Evolutionary conservation across 257 asterid genomes (phyloP).

Genomic region (Nicotiana undulata): DNA sequence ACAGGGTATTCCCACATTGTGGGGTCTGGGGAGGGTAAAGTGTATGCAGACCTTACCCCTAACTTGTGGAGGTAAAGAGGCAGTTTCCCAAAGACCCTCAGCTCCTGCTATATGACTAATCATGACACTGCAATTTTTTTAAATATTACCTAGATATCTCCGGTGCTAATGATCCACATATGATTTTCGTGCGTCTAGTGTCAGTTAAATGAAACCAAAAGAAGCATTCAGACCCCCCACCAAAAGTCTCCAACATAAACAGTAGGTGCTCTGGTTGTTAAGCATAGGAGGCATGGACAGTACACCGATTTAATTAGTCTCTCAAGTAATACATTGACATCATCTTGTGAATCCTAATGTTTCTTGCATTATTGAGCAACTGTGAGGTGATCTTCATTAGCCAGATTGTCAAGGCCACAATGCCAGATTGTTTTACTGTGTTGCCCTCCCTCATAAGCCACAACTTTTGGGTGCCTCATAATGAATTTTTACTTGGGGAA

Average conservation of each 20-base stretch:
- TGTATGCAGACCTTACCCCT: too few species aligned
- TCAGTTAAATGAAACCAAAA: neutral
- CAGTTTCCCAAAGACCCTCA: too few species aligned
- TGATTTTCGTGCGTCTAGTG: neutral
- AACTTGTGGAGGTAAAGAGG: too few species aligned
- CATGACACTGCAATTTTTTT: neutral
- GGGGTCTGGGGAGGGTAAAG: too few species aligned
- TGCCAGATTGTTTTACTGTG: neutral
- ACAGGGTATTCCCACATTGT: too few species aligned
- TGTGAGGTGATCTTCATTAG: slow-evolving; percentile 2
- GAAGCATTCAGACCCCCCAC: neutral
- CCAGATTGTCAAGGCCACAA: neutral
- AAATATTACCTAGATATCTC: neutral
- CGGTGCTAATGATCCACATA: neutral
- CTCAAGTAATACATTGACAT: neutral
- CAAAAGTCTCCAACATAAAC: neutral
- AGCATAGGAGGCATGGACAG: neutral
- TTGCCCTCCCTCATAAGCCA: neutral
- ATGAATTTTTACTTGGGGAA: neutral
- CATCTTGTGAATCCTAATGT: neutral
- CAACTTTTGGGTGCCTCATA: neutral
- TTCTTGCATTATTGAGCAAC: neutral
- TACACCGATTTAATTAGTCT: neutral
- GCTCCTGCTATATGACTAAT: neutral
- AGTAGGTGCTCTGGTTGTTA: neutral